Base-by-base conservation (phyloP, 2,329 filamentous ascomycete species). In the Aspergillus hortae region DNA sequence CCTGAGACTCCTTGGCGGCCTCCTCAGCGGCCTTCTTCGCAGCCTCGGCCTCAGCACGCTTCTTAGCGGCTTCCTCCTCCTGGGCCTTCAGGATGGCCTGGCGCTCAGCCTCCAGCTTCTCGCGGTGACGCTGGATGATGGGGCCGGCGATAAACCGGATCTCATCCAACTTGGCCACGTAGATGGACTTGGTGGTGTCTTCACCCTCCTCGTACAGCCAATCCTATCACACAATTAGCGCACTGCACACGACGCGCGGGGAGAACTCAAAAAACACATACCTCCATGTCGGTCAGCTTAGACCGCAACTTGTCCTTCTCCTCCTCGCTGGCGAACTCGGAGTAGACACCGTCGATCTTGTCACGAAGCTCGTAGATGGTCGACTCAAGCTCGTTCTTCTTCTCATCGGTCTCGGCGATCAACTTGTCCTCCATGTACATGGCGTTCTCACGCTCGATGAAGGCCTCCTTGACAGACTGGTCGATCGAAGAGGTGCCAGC, bases 361-460 rank as follows among this genome's bases (percentile, higher is more conserved):
- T 90, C 90, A 64, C 92, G 89, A 70, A 96, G 83, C 67, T 97
- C 92, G 77, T 99, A 99, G 76, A 97, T 96, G 77, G 88, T 95
- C 21, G 90, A 86, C 81, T 99, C 94, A 49, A 99, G 89, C 77
- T 97, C 92, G 80, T 99, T 99, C 90, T 97, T 99, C 85, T 95
- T 95, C 80, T 97, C 91, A 72, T 97, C 94, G 35, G 94, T 99
- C 73, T 97, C 94, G 63, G 89, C 90, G 51, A 99, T 92, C 53
- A 97, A 87, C 83, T 97, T 99, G 79, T 99, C 94, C 75, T 96
- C 91, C 85, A 95, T 92, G 63, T 91, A 85, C 94, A 99, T 97
- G 64, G 85, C 72, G 61, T 86, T 82, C 78, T 99, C 94, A 73
- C 87, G 86, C 82, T 99, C 94, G 46, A 80, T 75, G 60, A 86